Percentiles rank a stretch among this genome's conserved stretches.
phyloP scores from a whole-genome alignment of 345 rosid species.

The Linum tenue region DNA sequence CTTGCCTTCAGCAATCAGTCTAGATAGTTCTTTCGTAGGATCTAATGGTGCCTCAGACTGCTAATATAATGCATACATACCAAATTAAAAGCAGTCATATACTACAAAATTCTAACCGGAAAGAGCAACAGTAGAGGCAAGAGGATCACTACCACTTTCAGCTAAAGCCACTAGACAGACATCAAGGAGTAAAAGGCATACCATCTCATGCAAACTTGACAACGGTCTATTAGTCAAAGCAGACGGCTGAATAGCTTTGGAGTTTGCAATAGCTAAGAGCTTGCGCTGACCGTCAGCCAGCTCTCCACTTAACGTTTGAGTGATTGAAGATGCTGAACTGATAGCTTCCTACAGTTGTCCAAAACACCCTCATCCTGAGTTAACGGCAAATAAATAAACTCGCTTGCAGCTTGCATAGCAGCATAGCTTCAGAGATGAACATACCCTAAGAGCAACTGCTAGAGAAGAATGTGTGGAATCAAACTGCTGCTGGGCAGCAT shows the following conservation, averaged over 20 bases:
- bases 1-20: slow-evolving; percentile 55
- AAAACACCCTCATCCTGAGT: not conserved
- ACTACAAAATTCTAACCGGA: not conserved
- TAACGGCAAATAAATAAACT: not conserved
- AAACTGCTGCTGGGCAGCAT: slow-evolving; percentile 60
- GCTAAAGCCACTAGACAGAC: not conserved
- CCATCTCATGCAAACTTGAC: slow-evolving; percentile 56
- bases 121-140: not conserved
- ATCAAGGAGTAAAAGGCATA: slow-evolving; percentile 12
- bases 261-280: slow-evolving; percentile 57
- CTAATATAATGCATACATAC: not conserved
- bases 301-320: slow-evolving; percentile 66
- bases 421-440: slow-evolving; percentile 1
- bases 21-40: slow-evolving; percentile 60
- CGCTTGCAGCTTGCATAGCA: not conserved
- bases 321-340: slow-evolving; percentile 56
- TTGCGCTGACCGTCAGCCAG: slow-evolving; percentile 68
- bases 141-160: no score
- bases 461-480: slow-evolving; percentile 63
- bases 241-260: slow-evolving; percentile 41
- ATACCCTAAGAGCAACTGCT: slow-evolving; percentile 65
- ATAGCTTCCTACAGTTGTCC: slow-evolving; percentile 55
- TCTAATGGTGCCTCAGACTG: slow-evolving; percentile 65
- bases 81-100: not conserved
- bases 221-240: slow-evolving; percentile 55